Percentiles rank a stretch among this genome's conserved stretches.
These are phyloP conservation scores for Penicillium daleae DNA, from an alignment of 495 filamentous ascomycete species.

Conservation along the genomic window DNA sequence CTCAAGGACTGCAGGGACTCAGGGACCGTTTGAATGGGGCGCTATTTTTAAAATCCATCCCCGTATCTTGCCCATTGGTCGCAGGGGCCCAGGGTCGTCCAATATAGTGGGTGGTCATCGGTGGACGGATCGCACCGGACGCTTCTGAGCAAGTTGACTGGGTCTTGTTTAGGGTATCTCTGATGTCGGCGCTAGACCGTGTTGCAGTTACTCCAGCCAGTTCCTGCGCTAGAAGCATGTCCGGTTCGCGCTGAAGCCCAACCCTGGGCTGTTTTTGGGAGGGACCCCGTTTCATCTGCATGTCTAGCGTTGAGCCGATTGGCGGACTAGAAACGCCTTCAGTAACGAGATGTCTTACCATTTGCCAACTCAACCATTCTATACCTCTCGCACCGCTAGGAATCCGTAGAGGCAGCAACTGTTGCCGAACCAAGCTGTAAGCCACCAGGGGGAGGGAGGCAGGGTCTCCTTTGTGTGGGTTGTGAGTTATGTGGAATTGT, in stretches of 20 bases:
- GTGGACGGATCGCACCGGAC: conserved; percentile 6
- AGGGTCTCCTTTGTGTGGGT: conserved; percentile 4
- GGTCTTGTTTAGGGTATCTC: not conserved
- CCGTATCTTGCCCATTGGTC: conserved; percentile 8
- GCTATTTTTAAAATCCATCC: conserved; percentile 8
- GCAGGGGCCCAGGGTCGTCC: not conserved
- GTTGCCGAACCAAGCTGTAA: conserved; percentile 2
- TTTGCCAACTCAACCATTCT: conserved; percentile 8
- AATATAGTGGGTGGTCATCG: not conserved
- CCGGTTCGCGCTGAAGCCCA: conserved; percentile 6
- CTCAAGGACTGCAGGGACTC: conserved; percentile 2
- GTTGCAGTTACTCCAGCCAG: conserved; percentile 4
- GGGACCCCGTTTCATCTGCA: conserved; percentile 21
- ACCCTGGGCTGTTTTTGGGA: conserved; percentile 8
- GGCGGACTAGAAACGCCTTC: conserved; percentile 13
- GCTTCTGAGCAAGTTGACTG: not conserved
- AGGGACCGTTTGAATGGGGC: not conserved
- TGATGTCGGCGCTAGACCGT: conserved; percentile 7
- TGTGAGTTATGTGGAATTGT: not conserved
- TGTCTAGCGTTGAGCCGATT: conserved; percentile 16
- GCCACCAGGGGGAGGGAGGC: not conserved
- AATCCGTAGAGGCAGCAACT: not conserved
- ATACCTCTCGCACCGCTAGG: not conserved
- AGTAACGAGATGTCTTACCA: conserved; percentile 25
- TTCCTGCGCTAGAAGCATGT: conserved; percentile 29